phyloP scores from a whole-genome alignment of 805 yeast genomes.

The Saturnispora ahearnii region DNA sequence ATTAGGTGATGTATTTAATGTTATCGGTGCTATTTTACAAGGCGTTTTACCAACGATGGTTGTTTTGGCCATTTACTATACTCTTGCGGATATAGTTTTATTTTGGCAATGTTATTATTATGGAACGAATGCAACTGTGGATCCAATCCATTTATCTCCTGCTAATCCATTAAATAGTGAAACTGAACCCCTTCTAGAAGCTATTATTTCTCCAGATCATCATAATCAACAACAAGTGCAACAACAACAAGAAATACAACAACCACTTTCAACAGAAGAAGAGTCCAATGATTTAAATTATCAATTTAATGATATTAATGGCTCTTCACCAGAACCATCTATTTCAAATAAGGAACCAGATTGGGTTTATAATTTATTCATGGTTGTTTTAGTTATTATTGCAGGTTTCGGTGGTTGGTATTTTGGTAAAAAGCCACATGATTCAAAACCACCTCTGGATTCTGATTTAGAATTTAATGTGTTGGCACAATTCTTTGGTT shows the following conservation, averaged over 20 bases:
- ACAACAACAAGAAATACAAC: conserved; percentile 2
- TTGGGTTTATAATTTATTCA: conserved; percentile 31
- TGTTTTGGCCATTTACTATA: conserved; percentile 83
- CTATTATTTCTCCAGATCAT: conserved; percentile 40
- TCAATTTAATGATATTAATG: conserved; percentile 26
- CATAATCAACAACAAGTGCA: conserved; percentile 8
- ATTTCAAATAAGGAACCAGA: conserved; percentile 13
- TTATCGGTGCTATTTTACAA: conserved; percentile 82
- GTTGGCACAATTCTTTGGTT: conserved; percentile 82
- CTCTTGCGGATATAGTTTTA: conserved; percentile 79
- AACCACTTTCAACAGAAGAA: background rate
- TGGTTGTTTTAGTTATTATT: conserved; percentile 57
- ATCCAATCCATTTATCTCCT: conserved; percentile 75
- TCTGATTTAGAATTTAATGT: conserved; percentile 53
- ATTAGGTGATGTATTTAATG: conserved; percentile 89
- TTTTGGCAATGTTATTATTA: conserved; percentile 78
- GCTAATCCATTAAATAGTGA: conserved; percentile 73
- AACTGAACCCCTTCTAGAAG: conserved; percentile 49
- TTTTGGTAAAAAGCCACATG: conserved; percentile 31
- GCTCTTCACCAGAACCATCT: conserved; percentile 7
- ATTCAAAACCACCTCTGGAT: conserved; percentile 27
- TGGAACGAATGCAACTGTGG: conserved; percentile 53
- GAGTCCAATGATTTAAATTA: conserved; percentile 9
- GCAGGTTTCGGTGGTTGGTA: conserved; percentile 90
- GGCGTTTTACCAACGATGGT: conserved; percentile 93